These are phyloP conservation scores for Didymella exigua DNA, from an alignment of 2,329 filamentous ascomycete genomes.

Conservation along the genomic window DNA sequence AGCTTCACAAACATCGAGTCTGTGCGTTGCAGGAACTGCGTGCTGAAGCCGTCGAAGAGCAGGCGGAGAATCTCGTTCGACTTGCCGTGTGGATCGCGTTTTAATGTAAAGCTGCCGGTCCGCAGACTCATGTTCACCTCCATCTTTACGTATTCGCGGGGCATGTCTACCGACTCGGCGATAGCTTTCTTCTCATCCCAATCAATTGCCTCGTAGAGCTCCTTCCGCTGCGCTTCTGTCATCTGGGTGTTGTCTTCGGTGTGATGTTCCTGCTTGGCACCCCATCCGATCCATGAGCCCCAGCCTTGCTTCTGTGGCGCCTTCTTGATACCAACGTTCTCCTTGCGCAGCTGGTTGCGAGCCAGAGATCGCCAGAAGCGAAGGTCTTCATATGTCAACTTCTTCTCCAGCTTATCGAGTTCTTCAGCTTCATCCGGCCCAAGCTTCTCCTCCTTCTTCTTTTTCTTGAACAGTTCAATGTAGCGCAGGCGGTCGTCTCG, in stretches of 20 bases:
- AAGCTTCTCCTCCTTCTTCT: conserved; percentile 71
- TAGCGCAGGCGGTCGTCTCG: conserved; percentile 88
- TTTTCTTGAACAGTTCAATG: conserved; percentile 95
- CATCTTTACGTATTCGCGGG: conserved; percentile 89
- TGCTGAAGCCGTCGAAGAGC: conserved; percentile 93
- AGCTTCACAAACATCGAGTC: conserved; percentile 90
- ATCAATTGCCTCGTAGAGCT: conserved; percentile 96
- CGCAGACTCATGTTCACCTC: conserved; percentile 92
- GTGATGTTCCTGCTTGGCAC: conserved; percentile 65
- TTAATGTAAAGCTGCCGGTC: conserved; percentile 94
- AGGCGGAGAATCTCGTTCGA: conserved; percentile 83
- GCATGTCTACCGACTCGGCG: conserved; percentile 84
- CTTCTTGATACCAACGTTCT: conserved; percentile 88
- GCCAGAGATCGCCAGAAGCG: conserved; percentile 96
- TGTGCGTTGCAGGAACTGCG: conserved; percentile 84
- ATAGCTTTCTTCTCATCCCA: conserved; percentile 96
- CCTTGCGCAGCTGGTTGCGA: conserved; percentile 91
- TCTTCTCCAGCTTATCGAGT: conserved; percentile 78
- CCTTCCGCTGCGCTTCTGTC: conserved; percentile 93
- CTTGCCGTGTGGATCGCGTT: conserved; percentile 79
- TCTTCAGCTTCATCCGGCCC: conserved; percentile 73
- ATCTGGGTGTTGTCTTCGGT: conserved; percentile 81
- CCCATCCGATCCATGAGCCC: conserved; percentile 86
- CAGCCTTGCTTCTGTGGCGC: conserved; percentile 79
- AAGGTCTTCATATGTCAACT: conserved; percentile 90